A percentile compares a stretch with the other conserved stretches of the same genome.
Conservation (phyloP, 768 basidiomycete genomes). For the Kwoniella shandongensis region DNA sequence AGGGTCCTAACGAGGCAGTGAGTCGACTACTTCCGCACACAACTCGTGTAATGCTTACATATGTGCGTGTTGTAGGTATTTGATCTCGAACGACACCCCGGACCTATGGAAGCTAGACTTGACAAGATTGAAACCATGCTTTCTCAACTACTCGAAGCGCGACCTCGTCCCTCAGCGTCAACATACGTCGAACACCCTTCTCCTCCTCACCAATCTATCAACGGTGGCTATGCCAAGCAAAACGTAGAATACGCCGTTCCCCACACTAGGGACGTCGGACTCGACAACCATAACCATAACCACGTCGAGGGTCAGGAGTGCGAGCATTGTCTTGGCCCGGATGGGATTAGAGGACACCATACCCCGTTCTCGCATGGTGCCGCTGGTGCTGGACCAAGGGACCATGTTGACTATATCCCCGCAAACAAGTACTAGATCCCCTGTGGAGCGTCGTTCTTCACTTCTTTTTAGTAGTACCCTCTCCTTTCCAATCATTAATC, state of each 20-base stretch:
- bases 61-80: constrained; percentile 19
- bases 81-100: constrained; percentile 29
- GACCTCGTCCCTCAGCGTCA: constrained; percentile 12
- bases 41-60: background rate
- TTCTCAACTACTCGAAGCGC: constrained; percentile 14
- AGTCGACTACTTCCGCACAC: background rate
- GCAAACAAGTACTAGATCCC: too few species aligned
- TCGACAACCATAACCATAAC: background rate
- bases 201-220: background rate
- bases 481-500: too few species aligned
- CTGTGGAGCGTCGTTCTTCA: too few species aligned
- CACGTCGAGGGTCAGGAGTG: constrained; percentile 3
- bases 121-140: constrained; percentile 43
- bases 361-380: constrained; percentile 15
- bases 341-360: background rate
- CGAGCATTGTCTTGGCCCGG: background rate
- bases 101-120: constrained; percentile 26
- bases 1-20: constrained; percentile 25
- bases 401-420: constrained; percentile 9
- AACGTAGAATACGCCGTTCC: background rate
- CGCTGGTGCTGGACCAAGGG: constrained; percentile 13
- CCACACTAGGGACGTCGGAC: background rate
- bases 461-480: too few species aligned
- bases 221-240: background rate
- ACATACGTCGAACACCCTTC: constrained; percentile 18